phyloP scores from a whole-genome alignment of 345 rosid species.

The Tarenaya hassleriana region DNA sequence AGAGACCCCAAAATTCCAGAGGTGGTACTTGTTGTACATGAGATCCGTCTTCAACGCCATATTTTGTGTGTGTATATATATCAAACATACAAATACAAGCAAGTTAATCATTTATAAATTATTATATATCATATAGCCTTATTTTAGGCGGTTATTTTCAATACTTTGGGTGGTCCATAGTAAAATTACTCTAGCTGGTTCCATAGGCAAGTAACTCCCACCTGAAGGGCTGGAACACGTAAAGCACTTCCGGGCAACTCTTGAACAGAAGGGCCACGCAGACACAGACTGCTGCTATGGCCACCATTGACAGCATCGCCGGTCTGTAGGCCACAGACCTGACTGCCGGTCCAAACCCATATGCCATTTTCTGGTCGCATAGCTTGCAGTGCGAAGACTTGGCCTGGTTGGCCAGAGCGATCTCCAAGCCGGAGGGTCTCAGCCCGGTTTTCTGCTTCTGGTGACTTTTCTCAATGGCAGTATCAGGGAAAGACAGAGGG shows the following conservation, averaged over 20 bases:
- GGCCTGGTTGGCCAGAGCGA: constrained; percentile 38
- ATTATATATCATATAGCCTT: not conserved
- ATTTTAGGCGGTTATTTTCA: not conserved
- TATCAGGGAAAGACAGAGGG: constrained; percentile 28
- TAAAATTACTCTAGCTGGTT: constrained; percentile 43
- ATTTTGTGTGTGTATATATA: too few species aligned
- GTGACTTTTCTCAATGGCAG: constrained; percentile 14
- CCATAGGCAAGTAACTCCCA: constrained; percentile 92
- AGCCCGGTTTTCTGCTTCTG: constrained; percentile 40
- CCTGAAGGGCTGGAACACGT: constrained; percentile 89
- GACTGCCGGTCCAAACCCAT: constrained; percentile 31
- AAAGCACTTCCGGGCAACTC: constrained; percentile 90
- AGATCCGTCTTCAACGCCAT: too few species aligned
- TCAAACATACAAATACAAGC: too few species aligned
- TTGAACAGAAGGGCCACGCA: constrained; percentile 96
- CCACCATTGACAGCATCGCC: constrained; percentile 94
- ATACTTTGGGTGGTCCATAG: not conserved
- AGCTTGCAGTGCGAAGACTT: constrained; percentile 49
- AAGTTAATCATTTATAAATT: too few species aligned
- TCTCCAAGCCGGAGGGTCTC: constrained; percentile 47
- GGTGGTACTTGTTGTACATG: too few species aligned
- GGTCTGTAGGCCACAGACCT: constrained; percentile 79
- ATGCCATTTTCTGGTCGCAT: constrained; percentile 57
- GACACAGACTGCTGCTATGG: constrained; percentile 90
- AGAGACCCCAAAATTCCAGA: too few species aligned